A percentile compares a stretch with the other conserved stretches of the same genome.
Evolutionary conservation across 2,329 filamentous ascomycete genomes (phyloP).

Genomic region (Sporothrix variecibatus): DNA sequence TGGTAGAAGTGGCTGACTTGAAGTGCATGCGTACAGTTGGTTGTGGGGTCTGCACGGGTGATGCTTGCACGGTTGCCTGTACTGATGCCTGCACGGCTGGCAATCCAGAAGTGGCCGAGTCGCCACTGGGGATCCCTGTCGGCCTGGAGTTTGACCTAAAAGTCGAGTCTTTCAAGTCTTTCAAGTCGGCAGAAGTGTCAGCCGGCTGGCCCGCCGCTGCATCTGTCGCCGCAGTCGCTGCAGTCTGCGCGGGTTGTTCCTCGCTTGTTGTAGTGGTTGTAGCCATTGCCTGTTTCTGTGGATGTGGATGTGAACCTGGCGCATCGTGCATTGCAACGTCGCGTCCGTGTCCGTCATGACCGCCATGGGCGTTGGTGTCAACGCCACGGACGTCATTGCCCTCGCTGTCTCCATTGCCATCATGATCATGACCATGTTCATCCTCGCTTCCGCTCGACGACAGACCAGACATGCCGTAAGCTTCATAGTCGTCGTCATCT

Average conservation of each 20-base stretch:
- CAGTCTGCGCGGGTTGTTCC: background rate
- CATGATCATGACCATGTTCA: background rate
- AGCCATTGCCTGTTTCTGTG: background rate
- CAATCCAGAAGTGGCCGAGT: background rate
- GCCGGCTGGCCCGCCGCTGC: background rate
- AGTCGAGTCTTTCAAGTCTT: background rate
- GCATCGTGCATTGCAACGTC: constrained; percentile 18
- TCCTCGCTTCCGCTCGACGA: constrained; percentile 16
- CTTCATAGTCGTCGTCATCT: constrained; percentile 18
- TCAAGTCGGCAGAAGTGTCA: background rate
- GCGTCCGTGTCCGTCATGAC: background rate
- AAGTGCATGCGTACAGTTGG: background rate
- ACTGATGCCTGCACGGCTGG: background rate
- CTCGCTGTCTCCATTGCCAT: background rate
- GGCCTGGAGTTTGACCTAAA: background rate
- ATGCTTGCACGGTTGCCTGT: background rate
- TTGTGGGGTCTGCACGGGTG: background rate
- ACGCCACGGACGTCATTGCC: background rate
- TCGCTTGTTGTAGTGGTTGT: background rate
- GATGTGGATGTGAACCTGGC: background rate
- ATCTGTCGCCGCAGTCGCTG: background rate
- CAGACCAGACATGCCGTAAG: constrained; percentile 15
- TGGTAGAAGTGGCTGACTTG: background rate
- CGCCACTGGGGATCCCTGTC: background rate
- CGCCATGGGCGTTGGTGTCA: background rate